These are phyloP conservation scores for Aspergillus asperescens DNA, from an alignment of 495 filamentous ascomycete species.

Conservation along the genomic window DNA sequence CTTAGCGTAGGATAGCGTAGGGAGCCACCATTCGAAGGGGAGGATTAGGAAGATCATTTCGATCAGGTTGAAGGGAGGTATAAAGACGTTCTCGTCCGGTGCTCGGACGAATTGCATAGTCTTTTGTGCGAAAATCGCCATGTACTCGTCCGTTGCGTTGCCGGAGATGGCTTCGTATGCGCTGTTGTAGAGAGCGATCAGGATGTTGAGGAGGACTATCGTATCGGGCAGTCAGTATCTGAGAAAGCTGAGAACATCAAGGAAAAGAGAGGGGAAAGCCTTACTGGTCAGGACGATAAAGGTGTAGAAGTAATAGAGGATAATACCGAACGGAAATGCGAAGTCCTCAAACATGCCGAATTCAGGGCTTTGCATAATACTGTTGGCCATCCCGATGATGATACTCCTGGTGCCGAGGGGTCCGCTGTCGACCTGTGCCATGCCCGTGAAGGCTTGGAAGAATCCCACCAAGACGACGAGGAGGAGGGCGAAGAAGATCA, in stretches of 20 bases:
- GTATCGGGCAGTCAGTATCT: neutral
- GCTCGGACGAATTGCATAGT: constrained; percentile 95
- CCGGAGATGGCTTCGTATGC: constrained; percentile 95
- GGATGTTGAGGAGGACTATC: constrained; percentile 76
- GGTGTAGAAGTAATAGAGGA: constrained; percentile 92
- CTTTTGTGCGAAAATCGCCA: constrained; percentile 84
- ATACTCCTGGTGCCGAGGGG: constrained; percentile 63
- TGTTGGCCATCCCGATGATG: constrained; percentile 83
- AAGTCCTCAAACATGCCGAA: constrained; percentile 82
- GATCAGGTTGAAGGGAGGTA: constrained; percentile 89
- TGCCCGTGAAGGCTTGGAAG: constrained; percentile 89
- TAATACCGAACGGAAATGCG: constrained; percentile 73
- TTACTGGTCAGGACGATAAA: constrained; percentile 86
- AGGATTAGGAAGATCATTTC: constrained; percentile 75
- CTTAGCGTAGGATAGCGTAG: constrained; percentile 58
- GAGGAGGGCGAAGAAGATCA: constrained; percentile 97
- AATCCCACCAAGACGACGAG: constrained; percentile 83
- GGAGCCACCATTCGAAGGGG: constrained; percentile 95
- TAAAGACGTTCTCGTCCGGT: constrained; percentile 96
- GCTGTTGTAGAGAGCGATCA: constrained; percentile 94
- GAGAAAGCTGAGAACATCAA: constrained; percentile 15
- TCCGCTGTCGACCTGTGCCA: constrained; percentile 75
- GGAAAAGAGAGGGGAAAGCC: constrained; percentile 4
- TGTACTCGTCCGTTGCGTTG: constrained; percentile 91
- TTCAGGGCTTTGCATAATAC: constrained; percentile 82